Base-by-base conservation (phyloP, 2,329 filamentous ascomycete genomes). In the Arthroderma uncinatum region DNA sequence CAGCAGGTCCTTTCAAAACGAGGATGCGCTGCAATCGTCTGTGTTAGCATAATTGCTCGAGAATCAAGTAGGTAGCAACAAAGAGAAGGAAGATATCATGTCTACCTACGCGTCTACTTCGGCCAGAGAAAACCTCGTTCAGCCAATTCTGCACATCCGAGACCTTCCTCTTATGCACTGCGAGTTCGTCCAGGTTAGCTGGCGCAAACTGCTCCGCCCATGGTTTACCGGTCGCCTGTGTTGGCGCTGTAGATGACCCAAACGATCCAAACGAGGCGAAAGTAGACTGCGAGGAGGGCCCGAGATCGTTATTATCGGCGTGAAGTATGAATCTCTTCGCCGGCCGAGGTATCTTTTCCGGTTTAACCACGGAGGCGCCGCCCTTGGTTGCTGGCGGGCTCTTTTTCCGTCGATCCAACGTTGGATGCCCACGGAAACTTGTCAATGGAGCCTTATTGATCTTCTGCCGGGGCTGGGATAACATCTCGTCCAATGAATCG, bases 141-240 rank as follows among this genome's bases (percentile, higher is more conserved):
- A 98, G 74, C 91, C 93, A 97, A 58, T 74, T 78, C 58, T 84
- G 82, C 48, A 97, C 91, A 72, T 97, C 91, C 1, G 82, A 74
- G 4, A 97, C 87, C 70, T 98, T 98, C 65, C 82, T 93, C 75
- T 94, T 96, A 71, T 98, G 91, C 16, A 98, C 92, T 0, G 87
- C 92, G 48, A 98, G 76, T 72, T 97, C 92, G 14, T 90, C 84
- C 10, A 96, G 70, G 63, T 81, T 86, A 2, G 70, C 66, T 0
- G 92, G 92, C 1, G 82, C 84, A 70, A 89, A 97, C 63, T 84
- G 82, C 64, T 96, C 91, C 14, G 87, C 87, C 92, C 92, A 97
- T 2, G 92, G 90, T 25, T 42, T 55, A 86, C 80, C 53, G 8
- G 16, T 19, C 14, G 28, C 4, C 10, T 40, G 53, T 33, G 37